phyloP scores from a whole-genome alignment of 2,329 filamentous ascomycete genomes.

The Pseudogymnoascus sp. region DNA sequence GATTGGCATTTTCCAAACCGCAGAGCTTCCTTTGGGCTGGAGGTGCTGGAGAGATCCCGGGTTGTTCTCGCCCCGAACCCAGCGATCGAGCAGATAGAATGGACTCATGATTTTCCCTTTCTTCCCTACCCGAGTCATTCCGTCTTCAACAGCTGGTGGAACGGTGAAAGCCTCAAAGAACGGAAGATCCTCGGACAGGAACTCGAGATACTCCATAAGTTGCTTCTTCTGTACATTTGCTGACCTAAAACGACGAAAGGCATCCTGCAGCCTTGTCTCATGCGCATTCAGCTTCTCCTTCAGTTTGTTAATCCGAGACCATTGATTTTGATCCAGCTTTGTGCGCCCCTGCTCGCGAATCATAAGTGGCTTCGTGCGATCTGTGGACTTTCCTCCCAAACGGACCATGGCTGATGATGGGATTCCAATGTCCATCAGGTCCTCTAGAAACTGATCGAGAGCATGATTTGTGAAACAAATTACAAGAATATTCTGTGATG shows the following conservation, averaged over 20 bases:
- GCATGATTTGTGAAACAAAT: slow-evolving; percentile 63
- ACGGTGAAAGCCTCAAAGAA: slow-evolving; percentile 51
- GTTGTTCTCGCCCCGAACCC: slow-evolving; percentile 37
- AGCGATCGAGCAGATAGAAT: slow-evolving; percentile 47
- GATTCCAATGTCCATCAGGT: slow-evolving; percentile 54
- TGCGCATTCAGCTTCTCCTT: slow-evolving; percentile 31
- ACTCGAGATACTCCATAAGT: slow-evolving; percentile 40
- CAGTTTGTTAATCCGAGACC: slow-evolving; percentile 35
- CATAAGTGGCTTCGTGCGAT: slow-evolving; percentile 38
- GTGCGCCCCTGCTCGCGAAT: slow-evolving; percentile 34
- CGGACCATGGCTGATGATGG: slow-evolving; percentile 43
- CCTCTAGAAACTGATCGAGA: slow-evolving; percentile 56
- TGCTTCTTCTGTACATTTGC: slow-evolving; percentile 18
- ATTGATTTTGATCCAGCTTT: slow-evolving; percentile 30
- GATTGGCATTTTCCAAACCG: slow-evolving; percentile 45
- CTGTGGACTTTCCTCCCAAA: slow-evolving; percentile 51
- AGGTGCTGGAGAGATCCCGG: slow-evolving; percentile 36
- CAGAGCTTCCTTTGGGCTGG: slow-evolving; percentile 23
- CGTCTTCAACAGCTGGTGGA: slow-evolving; percentile 34
- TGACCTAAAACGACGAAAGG: slow-evolving; percentile 17
- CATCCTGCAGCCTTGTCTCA: slow-evolving; percentile 18
- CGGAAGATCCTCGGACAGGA: slow-evolving; percentile 39
- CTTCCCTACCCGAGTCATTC: slow-evolving; percentile 39
- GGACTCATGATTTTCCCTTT: slow-evolving; percentile 34
- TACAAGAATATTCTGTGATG: slow-evolving; percentile 48